Conservation (phyloP, 345 rosid genomes). For the Lepidium sativum region DNA sequence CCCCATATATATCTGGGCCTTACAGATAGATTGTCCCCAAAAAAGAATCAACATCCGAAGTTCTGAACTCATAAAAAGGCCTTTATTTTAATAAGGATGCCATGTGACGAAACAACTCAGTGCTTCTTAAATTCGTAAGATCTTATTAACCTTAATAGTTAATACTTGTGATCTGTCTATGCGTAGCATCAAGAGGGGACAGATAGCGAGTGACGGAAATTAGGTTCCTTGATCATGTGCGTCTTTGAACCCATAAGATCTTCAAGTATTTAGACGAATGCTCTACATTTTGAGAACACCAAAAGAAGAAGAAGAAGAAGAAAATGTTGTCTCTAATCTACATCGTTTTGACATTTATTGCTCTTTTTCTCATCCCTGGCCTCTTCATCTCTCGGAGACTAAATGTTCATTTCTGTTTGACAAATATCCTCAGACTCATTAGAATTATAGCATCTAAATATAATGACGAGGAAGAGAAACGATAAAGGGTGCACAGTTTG, state of each 20-base stretch:
- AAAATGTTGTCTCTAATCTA: slow-evolving; percentile 3
- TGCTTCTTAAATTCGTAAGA: slow-evolving; percentile 13
- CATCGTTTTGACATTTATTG: slow-evolving; percentile 7
- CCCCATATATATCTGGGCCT: too few species aligned
- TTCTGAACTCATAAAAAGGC: neutral
- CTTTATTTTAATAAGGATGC: neutral
- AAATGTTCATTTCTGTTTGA: neutral
- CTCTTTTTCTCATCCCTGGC: slow-evolving; percentile 3
- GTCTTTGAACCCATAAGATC: neutral
- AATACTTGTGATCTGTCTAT: slow-evolving; percentile 13
- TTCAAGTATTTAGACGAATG: neutral
- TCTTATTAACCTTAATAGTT: slow-evolving; percentile 6
- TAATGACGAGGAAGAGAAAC: neutral
- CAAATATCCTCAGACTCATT: slow-evolving; percentile 3
- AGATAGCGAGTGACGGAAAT: neutral
- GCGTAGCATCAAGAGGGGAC: slow-evolving; percentile 1
- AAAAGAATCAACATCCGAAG: neutral
- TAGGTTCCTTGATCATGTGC: slow-evolving; percentile 11
- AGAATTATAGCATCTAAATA: neutral
- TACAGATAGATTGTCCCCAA: neutral
- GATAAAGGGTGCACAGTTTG: neutral
- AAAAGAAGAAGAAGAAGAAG: neutral
- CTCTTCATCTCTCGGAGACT: slow-evolving; percentile 6
- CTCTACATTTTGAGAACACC: neutral
- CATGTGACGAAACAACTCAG: slow-evolving; percentile 16